A percentile compares a stretch with the other conserved stretches of the same genome.
These are phyloP conservation scores for slime mould (Dictyostelium discoideum) DNA, from an alignment of 78 protist genomes.

Conservation along the genomic window dicty_2.7 NC_007088.5:1469501-1470000, in stretches of 20 bases:
- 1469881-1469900: neutral
- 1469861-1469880: neutral
- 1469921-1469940: neutral
- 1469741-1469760: neutral
- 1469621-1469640: neutral
- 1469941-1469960: neutral
- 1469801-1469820: too few relatives aligned
- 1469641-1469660: neutral
- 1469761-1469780: neutral
- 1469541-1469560: neutral
- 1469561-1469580: neutral
- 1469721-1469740: neutral
- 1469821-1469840: neutral
- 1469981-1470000: neutral
- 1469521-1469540: neutral
- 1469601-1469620: neutral
- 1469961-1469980: neutral
- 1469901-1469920: neutral
- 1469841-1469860: neutral
- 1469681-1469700: neutral
- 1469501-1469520: neutral
- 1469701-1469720: neutral
- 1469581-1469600: neutral
- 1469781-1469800: too few relatives aligned
- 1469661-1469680: neutral